These are phyloP conservation scores for Syncephalis fuscata DNA, from an alignment of 371 early-diverging fungal genomes.

Conservation along the genomic window DNA sequence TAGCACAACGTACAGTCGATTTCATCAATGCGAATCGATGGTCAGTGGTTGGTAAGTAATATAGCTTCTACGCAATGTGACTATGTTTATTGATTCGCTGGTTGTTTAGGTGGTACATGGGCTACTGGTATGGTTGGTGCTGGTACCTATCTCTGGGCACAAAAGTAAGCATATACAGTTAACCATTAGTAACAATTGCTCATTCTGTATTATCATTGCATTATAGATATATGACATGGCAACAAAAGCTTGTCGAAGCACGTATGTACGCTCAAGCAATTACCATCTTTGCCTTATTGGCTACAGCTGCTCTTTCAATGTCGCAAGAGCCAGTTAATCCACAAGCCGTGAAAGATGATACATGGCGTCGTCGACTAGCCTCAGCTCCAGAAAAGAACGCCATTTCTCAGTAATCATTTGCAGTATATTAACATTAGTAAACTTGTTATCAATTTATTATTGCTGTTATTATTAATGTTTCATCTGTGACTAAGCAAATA, in stretches of 20 bases:
- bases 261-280: conserved; percentile 35
- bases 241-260: conserved; percentile 56
- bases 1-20: background rate
- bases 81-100: no score
- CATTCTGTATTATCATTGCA: conserved; percentile 4
- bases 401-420: no score
- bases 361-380: no score
- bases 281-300: conserved; percentile 7
- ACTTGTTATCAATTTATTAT: no score
- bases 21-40: conserved; percentile 3
- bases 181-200: background rate
- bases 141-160: conserved; percentile 16
- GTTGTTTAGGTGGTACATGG: conserved; percentile 24
- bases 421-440: no score
- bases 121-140: conserved; percentile 41
- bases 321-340: background rate
- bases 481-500: no score
- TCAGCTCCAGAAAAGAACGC: no score
- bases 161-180: conserved; percentile 5
- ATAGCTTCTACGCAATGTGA: background rate
- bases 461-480: no score
- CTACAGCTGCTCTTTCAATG: conserved; percentile 7
- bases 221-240: conserved; percentile 34
- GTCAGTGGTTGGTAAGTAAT: background rate
- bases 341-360: no score